These are phyloP conservation scores for Alternaria arborescens DNA, from an alignment of 2,329 filamentous ascomycete genomes.

Conservation along the genomic window DNA sequence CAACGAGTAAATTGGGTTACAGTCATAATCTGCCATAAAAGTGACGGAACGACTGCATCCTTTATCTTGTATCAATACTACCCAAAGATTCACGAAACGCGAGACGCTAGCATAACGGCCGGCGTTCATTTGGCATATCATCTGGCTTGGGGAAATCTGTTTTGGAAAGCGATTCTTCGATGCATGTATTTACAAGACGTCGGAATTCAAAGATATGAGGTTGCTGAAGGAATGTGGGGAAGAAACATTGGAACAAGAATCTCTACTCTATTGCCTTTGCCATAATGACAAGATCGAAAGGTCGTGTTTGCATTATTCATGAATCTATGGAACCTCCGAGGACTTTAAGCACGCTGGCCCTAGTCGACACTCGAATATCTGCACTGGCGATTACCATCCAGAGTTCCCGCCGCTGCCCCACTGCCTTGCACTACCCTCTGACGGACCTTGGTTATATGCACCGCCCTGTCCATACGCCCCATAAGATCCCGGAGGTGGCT, in stretches of 20 bases:
- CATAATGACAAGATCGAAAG: background rate
- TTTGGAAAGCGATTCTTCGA: slow-evolving; percentile 23
- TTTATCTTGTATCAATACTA: slow-evolving; percentile 39
- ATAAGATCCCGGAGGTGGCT: slow-evolving; percentile 31
- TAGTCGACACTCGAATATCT: background rate
- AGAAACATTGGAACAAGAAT: slow-evolving; percentile 25
- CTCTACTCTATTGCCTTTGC: slow-evolving; percentile 23
- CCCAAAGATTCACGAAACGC: slow-evolving; percentile 15
- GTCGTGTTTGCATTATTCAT: slow-evolving; percentile 14
- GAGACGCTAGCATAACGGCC: slow-evolving; percentile 41
- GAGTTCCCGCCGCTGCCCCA: slow-evolving; percentile 44
- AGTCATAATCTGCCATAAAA: background rate
- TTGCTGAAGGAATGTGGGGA: slow-evolving; percentile 12
- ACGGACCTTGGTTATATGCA: slow-evolving; percentile 30
- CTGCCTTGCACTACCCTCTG: slow-evolving; percentile 31
- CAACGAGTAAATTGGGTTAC: slow-evolving; percentile 74
- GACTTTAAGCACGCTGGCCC: background rate
- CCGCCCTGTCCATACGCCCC: slow-evolving; percentile 28
- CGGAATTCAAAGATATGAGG: background rate
- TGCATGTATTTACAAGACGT: slow-evolving; percentile 27
- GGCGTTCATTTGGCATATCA: slow-evolving; percentile 40
- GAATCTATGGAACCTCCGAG: background rate
- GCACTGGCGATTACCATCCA: slow-evolving; percentile 29
- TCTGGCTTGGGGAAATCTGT: slow-evolving; percentile 30
- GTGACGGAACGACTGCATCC: background rate